Evolutionary conservation across 805 yeast genomes (phyloP).

Genomic region (Saturnispora diversa): DNA sequence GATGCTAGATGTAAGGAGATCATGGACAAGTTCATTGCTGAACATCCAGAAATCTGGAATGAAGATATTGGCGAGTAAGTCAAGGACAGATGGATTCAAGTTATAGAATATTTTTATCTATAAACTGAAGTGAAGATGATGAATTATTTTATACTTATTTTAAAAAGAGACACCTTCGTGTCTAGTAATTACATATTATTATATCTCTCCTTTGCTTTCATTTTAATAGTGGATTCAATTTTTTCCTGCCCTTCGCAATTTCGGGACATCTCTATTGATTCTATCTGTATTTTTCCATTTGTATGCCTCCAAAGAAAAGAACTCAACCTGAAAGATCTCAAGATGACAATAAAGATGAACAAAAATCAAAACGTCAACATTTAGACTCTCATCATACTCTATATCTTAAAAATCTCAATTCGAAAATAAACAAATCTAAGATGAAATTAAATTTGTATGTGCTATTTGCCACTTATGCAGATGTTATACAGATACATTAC

Average conservation of each 20-base stretch:
- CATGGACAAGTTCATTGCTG: constrained; percentile 71
- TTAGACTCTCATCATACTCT: constrained; percentile 33
- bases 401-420: constrained; percentile 52
- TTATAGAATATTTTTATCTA: too few species aligned
- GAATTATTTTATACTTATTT: too few species aligned
- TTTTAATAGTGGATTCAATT: too few species aligned
- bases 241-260: too few species aligned
- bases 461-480: constrained; percentile 57
- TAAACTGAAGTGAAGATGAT: too few species aligned
- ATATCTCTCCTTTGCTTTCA: neutral
- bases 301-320: constrained; percentile 16
- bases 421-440: constrained; percentile 38
- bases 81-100: too few species aligned
- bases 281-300: neutral
- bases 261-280: too few species aligned
- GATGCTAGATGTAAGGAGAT: constrained; percentile 56
- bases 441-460: constrained; percentile 49
- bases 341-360: neutral
- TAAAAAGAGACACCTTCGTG: too few species aligned
- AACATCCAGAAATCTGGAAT: constrained; percentile 70
- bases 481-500: constrained; percentile 44
- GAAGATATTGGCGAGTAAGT: constrained; percentile 61
- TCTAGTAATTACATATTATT: too few species aligned
- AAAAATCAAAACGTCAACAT: neutral
- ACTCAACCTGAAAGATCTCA: neutral